Evolutionary conservation across 2,329 filamentous ascomycete species (phyloP).

Genomic region (Colletotrichum sp.): DNA sequence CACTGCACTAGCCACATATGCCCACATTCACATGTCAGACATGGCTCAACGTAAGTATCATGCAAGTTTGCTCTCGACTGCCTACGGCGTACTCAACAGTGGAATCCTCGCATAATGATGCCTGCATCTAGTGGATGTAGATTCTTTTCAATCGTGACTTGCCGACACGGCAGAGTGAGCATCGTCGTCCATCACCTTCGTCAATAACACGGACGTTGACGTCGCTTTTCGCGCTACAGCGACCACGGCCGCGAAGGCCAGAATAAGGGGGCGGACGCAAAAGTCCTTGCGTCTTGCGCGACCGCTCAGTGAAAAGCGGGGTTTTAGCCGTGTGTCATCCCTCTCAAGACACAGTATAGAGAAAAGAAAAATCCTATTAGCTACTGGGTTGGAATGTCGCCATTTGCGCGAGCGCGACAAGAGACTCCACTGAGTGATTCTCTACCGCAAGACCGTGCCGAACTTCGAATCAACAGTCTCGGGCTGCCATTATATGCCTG

Average conservation of each 20-base stretch:
- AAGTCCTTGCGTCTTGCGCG: conserved; percentile 2
- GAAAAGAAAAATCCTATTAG: neutral
- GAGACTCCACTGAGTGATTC: neutral
- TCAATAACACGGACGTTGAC: neutral
- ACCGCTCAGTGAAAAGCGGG: neutral
- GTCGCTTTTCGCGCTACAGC: neutral
- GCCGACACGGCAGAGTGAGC: neutral
- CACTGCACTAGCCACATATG: neutral
- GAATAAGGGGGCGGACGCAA: neutral
- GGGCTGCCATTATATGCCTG: neutral
- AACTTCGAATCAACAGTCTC: neutral
- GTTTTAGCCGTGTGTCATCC: neutral
- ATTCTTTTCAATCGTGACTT: neutral
- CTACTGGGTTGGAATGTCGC: neutral
- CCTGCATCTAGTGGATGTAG: neutral
- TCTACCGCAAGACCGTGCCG: neutral
- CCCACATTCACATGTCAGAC: conserved; percentile 20
- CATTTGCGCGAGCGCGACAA: neutral
- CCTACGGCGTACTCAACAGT: neutral
- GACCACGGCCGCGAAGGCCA: neutral
- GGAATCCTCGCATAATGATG: neutral
- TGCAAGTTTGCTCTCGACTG: neutral
- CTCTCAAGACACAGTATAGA: neutral
- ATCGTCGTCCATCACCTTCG: neutral
- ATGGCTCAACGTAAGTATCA: conserved; percentile 8